phyloP scores from a whole-genome alignment of 1,139 yeast genomes.

The Suhomyces panamericanus region DNA sequence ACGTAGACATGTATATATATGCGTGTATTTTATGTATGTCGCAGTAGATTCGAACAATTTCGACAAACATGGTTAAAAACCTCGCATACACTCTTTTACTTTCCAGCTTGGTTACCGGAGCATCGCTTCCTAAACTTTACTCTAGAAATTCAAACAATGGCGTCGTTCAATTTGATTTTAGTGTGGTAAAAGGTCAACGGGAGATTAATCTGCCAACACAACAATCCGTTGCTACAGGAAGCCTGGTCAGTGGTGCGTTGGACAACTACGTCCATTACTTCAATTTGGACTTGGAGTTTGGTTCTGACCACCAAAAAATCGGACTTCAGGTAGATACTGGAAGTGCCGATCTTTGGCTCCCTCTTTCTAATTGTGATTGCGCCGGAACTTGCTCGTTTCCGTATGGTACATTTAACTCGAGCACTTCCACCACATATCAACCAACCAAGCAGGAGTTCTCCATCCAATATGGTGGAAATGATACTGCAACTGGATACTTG shows the following conservation, averaged over 20 bases:
- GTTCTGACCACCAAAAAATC: conserved; percentile 15
- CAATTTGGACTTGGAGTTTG: conserved; percentile 9
- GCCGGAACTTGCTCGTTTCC: conserved; percentile 6
- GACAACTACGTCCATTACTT: conserved; percentile 3
- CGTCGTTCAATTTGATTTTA: too few relatives aligned
- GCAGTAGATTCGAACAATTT: too few relatives aligned
- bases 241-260: background rate
- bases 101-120: too few relatives aligned
- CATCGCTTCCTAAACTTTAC: too few relatives aligned
- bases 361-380: conserved; percentile 1
- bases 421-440: conserved; percentile 45
- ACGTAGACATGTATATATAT: too few relatives aligned
- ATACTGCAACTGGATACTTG: conserved; percentile 48
- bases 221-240: too few relatives aligned
- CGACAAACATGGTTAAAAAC: too few relatives aligned
- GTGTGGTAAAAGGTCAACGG: too few relatives aligned
- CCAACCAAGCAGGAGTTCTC: conserved; percentile 42
- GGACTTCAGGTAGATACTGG: conserved; percentile 24
- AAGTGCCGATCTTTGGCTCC: conserved; percentile 24
- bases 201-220: too few relatives aligned
- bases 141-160: too few relatives aligned
- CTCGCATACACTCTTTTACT: too few relatives aligned
- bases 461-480: conserved; percentile 34
- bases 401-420: conserved; percentile 54
- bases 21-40: too few relatives aligned